Evolutionary conservation across 495 filamentous ascomycete species (phyloP).

Genomic region (Cairneyella variabilis): DNA sequence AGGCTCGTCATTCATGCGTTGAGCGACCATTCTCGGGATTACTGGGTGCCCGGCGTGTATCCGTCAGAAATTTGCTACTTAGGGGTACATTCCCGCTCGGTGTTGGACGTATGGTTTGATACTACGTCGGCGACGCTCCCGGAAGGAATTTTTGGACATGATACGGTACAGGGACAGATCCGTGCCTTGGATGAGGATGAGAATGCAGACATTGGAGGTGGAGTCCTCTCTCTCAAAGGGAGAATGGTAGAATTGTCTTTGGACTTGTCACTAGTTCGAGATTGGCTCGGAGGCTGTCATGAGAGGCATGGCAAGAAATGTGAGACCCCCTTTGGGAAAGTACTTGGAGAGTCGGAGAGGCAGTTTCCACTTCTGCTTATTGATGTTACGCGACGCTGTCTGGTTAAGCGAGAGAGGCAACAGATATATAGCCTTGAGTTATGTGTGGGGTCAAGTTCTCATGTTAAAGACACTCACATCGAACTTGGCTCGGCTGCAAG

Average conservation of each 20-base stretch:
- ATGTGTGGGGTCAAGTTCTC: background rate
- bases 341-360: background rate
- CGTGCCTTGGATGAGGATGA: background rate
- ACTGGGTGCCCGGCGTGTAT: background rate
- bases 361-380: background rate
- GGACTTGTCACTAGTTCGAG: background rate
- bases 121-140: background rate
- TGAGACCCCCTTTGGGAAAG: background rate
- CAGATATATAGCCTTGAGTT: background rate
- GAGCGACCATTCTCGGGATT: background rate
- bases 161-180: background rate
- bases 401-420: background rate
- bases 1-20: background rate
- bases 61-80: background rate
- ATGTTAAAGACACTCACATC: background rate
- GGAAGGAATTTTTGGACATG: background rate
- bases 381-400: background rate
- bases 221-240: too few relatives aligned
- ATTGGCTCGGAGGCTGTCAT: background rate
- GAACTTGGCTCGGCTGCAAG: background rate
- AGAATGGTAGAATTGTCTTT: background rate
- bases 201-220: background rate
- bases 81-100: background rate
- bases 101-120: background rate
- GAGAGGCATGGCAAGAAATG: constrained; percentile 1